Conservation (phyloP, 2,329 filamentous ascomycete genomes). For the Tolypocladium nubicola region DNA sequence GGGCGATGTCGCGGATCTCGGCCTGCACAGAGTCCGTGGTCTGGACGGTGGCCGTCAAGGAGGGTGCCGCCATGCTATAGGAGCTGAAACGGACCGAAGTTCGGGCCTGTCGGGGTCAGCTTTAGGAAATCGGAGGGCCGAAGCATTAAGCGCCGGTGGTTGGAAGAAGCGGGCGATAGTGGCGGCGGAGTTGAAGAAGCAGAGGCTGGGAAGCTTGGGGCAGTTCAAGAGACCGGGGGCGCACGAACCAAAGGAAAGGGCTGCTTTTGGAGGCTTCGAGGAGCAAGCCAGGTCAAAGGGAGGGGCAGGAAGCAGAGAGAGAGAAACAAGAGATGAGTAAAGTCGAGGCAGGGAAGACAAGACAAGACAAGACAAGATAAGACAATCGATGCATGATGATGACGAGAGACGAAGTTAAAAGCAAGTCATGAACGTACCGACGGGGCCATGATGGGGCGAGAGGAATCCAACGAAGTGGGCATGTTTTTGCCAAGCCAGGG, state of each 20-base stretch:
- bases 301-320: constrained; percentile 3
- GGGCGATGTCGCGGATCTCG: constrained; percentile 60
- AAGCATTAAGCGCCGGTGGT: background rate
- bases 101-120: constrained; percentile 29
- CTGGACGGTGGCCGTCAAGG: constrained; percentile 46
- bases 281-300: constrained; percentile 1
- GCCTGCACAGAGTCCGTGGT: constrained; percentile 44
- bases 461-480: constrained; percentile 49
- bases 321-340: background rate
- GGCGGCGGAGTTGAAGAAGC: background rate
- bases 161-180: background rate
- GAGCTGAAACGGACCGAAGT: constrained; percentile 48
- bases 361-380: background rate
- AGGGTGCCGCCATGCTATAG: constrained; percentile 48
- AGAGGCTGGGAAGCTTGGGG: background rate
- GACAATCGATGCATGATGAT: constrained; percentile 1
- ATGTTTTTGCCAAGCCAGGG: constrained; percentile 22
- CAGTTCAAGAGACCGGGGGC: background rate
- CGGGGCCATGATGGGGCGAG: constrained; percentile 51
- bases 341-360: constrained; percentile 1
- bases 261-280: background rate
- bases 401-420: constrained; percentile 4
- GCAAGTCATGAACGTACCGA: constrained; percentile 37
- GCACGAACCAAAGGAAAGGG: constrained; percentile 1
- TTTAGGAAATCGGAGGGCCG: background rate